These are phyloP conservation scores for Termitomyces sp. DNA, from an alignment of 768 basidiomycete species.

Conservation along the genomic window DNA sequence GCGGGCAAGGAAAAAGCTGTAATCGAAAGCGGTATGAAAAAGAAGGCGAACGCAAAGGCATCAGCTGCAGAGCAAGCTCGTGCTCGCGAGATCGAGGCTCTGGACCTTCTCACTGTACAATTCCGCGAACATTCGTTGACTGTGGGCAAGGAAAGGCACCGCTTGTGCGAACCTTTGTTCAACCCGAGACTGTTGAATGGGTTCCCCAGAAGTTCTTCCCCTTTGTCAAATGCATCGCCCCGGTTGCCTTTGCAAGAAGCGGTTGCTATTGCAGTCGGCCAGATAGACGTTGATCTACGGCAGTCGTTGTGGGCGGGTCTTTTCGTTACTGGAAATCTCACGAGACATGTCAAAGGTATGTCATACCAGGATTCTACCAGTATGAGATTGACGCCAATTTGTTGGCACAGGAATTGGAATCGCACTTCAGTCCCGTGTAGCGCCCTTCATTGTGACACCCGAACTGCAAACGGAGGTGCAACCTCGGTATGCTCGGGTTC, in stretches of 20 bases:
- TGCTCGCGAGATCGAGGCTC: conserved; percentile 75
- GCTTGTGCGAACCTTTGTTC: conserved; percentile 88
- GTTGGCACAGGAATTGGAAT: conserved; percentile 45
- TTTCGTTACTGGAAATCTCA: conserved; percentile 76
- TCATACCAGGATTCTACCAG: conserved; percentile 1
- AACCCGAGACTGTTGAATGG: conserved; percentile 56
- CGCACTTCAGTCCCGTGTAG: conserved; percentile 68
- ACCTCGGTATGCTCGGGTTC: conserved; percentile 53
- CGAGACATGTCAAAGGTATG: conserved; percentile 66
- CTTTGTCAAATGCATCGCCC: conserved; percentile 20
- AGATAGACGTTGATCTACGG: conserved; percentile 60
- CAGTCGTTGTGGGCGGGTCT: conserved; percentile 74
- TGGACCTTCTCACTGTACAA: conserved; percentile 74
- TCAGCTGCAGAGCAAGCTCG: conserved; percentile 78
- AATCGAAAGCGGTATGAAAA: conserved; percentile 81
- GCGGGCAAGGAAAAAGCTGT: conserved; percentile 89
- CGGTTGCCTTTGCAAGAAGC: conserved; percentile 58
- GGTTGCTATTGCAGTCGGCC: conserved; percentile 56
- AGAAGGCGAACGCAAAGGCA: conserved; percentile 64
- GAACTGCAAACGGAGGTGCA: conserved; percentile 71
- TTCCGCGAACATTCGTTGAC: conserved; percentile 70
- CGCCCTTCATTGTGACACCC: conserved; percentile 53
- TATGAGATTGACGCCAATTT: background rate
- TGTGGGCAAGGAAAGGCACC: conserved; percentile 82
- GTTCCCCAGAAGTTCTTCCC: conserved; percentile 20